Evolutionary conservation across 495 filamentous ascomycete species (phyloP).

Genomic region (Cercophora scortea): DNA sequence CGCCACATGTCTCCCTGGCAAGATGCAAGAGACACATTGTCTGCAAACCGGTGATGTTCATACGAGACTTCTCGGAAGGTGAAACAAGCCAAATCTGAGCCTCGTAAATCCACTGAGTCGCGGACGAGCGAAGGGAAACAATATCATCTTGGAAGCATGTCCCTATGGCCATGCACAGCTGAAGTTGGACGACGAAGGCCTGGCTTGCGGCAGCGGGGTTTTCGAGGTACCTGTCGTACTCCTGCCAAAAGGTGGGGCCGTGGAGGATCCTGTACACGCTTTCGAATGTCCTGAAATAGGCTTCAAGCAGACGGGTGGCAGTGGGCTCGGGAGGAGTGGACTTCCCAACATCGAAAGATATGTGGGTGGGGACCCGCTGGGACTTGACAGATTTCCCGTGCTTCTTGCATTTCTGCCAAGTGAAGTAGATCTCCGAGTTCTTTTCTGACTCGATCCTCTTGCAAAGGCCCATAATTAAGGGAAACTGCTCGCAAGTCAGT

Average conservation of each 20-base stretch:
- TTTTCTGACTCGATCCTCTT: slow-evolving; percentile 29
- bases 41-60: slow-evolving; percentile 49
- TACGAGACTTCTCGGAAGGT: slow-evolving; percentile 43
- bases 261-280: slow-evolving; percentile 47
- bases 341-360: slow-evolving; percentile 20
- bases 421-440: slow-evolving; percentile 22
- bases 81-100: slow-evolving; percentile 54
- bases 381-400: slow-evolving; percentile 40
- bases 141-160: slow-evolving; percentile 45
- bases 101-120: slow-evolving; percentile 55
- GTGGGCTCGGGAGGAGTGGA: slow-evolving; percentile 29
- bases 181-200: slow-evolving; percentile 50
- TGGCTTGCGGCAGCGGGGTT: slow-evolving; percentile 12
- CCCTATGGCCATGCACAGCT: slow-evolving; percentile 59
- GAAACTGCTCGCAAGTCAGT: slow-evolving; percentile 29
- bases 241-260: slow-evolving; percentile 41
- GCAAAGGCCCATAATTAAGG: slow-evolving; percentile 31
- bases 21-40: slow-evolving; percentile 53
- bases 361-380: slow-evolving; percentile 22
- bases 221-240: slow-evolving; percentile 40
- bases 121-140: slow-evolving; percentile 39
- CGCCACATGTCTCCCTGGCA: slow-evolving; percentile 46
- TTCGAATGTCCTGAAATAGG: slow-evolving; percentile 45
- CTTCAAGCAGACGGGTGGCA: slow-evolving; percentile 41
- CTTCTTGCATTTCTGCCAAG: slow-evolving; percentile 38